Conservation (phyloP, 2,329 filamentous ascomycete genomes). For the Aspergillus hiratsukae region DNA sequence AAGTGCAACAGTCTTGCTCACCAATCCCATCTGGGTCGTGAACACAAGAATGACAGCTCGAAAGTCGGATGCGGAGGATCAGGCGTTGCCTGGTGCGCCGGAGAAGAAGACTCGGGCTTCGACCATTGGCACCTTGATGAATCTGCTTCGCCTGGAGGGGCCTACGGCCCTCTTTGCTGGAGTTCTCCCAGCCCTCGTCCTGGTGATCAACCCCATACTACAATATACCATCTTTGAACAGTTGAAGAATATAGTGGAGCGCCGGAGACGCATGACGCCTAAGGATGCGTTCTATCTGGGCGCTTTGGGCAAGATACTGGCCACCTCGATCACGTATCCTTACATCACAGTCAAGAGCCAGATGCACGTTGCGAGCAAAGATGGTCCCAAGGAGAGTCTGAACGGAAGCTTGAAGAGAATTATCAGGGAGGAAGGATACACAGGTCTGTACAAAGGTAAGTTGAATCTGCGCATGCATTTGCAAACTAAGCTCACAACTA, state of each 20-base stretch:
- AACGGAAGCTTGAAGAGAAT: conserved; percentile 72
- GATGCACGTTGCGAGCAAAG: conserved; percentile 84
- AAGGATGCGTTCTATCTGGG: conserved; percentile 86
- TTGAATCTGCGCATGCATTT: conserved; percentile 7
- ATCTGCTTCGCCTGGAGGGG: conserved; percentile 79
- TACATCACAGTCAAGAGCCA: conserved; percentile 99
- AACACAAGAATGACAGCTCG: conserved; percentile 98
- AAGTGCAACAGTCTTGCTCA: conserved; percentile 88
- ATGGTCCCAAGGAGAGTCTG: conserved; percentile 75
- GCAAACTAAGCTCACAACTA: conserved; percentile 6
- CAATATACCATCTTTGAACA: conserved; percentile 99
- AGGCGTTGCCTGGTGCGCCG: conserved; percentile 36
- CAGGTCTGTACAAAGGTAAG: conserved; percentile 86
- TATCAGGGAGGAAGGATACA: conserved; percentile 82
- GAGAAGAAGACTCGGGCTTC: conserved; percentile 55
- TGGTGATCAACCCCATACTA: conserved; percentile 96
- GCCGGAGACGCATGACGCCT: conserved; percentile 70
- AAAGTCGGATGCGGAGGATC: conserved; percentile 53
- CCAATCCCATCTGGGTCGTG: conserved; percentile 98
- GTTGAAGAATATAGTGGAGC: conserved; percentile 87
- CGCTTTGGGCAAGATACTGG: conserved; percentile 88
- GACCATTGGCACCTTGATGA: conserved; percentile 75
- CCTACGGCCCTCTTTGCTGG: conserved; percentile 82
- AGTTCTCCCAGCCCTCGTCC: conserved; percentile 83
- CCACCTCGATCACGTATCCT: conserved; percentile 90